Evolutionary conservation across 1,139 yeast species (phyloP).

Genomic region (Candida pseudoviswanathii): DNA sequence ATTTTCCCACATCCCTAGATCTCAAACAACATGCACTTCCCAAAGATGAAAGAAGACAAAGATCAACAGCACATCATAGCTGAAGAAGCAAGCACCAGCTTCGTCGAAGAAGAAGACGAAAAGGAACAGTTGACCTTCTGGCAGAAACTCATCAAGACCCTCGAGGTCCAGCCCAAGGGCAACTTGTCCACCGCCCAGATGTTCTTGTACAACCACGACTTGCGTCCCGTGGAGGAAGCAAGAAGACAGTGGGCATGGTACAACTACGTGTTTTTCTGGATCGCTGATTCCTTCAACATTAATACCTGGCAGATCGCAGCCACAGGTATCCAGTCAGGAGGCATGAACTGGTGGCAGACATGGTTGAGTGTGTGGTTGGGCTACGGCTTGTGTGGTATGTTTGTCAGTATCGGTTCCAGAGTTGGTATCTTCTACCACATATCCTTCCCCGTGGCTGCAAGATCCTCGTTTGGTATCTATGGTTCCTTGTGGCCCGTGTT

Average conservation of each 20-base stretch:
- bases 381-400: constrained; percentile 59
- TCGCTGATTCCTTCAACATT: constrained; percentile 84
- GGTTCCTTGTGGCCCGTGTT: constrained; percentile 81
- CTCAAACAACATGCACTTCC: neutral
- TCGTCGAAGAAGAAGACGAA: neutral
- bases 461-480: constrained; percentile 76
- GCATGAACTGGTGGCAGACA: constrained; percentile 86
- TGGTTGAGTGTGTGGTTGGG: constrained; percentile 87
- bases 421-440: constrained; percentile 75
- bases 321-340: constrained; percentile 68
- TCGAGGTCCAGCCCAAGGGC: constrained; percentile 26
- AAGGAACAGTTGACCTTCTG: constrained; percentile 9
- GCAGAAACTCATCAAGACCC: constrained; percentile 10
- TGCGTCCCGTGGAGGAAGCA: constrained; percentile 70
- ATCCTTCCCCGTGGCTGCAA: constrained; percentile 74
- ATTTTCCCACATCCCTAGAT: too few species aligned
- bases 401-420: constrained; percentile 65
- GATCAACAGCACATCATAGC: neutral
- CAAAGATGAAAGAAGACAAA: neutral
- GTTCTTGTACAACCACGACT: constrained; percentile 69
- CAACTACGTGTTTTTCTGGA: constrained; percentile 78
- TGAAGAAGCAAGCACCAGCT: neutral
- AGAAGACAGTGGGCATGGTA: constrained; percentile 82
- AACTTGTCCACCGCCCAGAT: constrained; percentile 49
- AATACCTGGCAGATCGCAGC: constrained; percentile 92